Evolutionary conservation across 495 filamentous ascomycete species (phyloP), one percentile per base, ranked within the genome.

Genomic region (Thozetella sp.): DNA sequence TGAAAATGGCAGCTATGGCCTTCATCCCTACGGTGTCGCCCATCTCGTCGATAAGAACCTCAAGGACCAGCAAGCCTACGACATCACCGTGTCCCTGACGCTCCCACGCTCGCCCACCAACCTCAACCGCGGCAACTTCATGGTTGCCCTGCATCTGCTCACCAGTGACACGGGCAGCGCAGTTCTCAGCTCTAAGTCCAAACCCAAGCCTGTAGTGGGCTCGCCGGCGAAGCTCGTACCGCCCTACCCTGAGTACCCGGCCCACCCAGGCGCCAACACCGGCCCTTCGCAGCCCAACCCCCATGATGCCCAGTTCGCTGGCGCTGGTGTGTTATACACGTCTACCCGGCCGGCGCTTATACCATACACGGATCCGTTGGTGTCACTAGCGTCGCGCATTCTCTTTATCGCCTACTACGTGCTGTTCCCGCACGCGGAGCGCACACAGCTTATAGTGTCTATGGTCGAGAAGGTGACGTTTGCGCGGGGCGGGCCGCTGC

Each of bases 81-180:
- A 90, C 67, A 77, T 92, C 45, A 69, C 72, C 9, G 70, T 91
- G 2, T 72, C 81, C 24, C 77, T 93, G 12, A 74, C 71, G 0
- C 63, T 93, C 2, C 90, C 90, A 2, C 78, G 82, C 17, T 86
- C 85, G 3, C 84, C 81, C 0, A 43, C 68, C 1, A 92, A 92
- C 67, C 67, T 85, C 20, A 76, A 70, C 9, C 73, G 70, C 25
- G 95, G 94, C 22, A 97, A 97, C 74, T 98, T 98, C 81, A 98
- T 98, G 93, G 76, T 97, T 15, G 87, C 92, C 53, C 76, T 97
- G n/a, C 76, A 84, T 17, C 78, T 94, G 13, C 76, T 86, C 70
- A 72, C 70, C 20, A 51, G 24, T 34, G 34, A 60, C 19, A 13
- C 27, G 6, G 6, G 13, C 40, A 10, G 12, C 23, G 25, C 60